These are phyloP conservation scores for Physaria fendleri DNA, from an alignment of 345 rosid genomes.

Conservation along the genomic window DNA sequence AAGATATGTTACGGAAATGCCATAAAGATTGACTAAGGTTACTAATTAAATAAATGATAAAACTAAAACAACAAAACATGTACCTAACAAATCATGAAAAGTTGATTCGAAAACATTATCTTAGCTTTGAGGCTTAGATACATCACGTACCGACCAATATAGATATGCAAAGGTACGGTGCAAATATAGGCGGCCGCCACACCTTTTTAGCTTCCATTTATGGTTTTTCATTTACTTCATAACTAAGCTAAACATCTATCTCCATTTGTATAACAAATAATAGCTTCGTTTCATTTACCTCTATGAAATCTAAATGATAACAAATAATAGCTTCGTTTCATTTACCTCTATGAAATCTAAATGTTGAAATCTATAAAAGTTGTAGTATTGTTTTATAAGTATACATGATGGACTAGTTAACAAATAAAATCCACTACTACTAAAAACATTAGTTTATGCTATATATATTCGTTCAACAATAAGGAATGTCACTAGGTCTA, in stretches of 20 bases:
- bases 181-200: conserved; percentile 10
- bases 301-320: no score
- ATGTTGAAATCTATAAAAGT: not conserved
- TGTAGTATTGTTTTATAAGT: not conserved
- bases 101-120: not conserved
- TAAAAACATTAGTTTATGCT: not conserved
- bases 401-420: not conserved
- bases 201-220: not conserved
- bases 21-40: not conserved
- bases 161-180: conserved; percentile 16
- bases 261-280: not conserved
- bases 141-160: conserved; percentile 12
- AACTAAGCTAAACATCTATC: not conserved
- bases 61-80: not conserved
- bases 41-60: not conserved
- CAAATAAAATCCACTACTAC: conserved; percentile 2
- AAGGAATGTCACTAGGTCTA: not conserved
- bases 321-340: not conserved
- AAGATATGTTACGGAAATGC: not conserved
- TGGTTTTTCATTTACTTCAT: not conserved
- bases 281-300: not conserved
- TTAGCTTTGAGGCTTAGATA: conserved; percentile 14
- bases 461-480: conserved; percentile 3
- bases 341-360: no score
- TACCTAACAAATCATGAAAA: conserved; percentile 4